Evolutionary conservation across 2,329 filamentous ascomycete genomes (phyloP).

Genomic region (Ciborinia camelliae): DNA sequence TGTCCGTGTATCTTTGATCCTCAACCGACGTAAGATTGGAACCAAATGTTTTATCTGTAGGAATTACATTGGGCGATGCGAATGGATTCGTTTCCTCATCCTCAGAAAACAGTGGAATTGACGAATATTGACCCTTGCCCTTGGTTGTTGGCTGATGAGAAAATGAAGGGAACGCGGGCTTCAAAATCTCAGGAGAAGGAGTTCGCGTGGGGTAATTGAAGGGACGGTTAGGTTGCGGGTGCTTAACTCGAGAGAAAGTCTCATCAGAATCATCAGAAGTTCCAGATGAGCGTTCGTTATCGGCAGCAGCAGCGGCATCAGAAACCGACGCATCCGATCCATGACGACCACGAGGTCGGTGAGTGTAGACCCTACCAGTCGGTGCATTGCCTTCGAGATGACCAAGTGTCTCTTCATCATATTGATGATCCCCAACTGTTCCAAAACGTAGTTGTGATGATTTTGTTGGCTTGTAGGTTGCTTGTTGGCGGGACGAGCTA

Average conservation of each 20-base stretch:
- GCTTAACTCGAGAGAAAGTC: conserved; percentile 28
- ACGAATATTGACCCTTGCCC: conserved; percentile 28
- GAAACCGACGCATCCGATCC: conserved; percentile 29
- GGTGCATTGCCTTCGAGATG: conserved; percentile 29
- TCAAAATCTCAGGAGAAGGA: conserved; percentile 16
- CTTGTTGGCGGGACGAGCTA: conserved; percentile 20
- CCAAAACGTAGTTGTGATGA: conserved; percentile 38
- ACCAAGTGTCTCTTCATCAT: conserved; percentile 31
- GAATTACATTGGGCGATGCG: conserved; percentile 20
- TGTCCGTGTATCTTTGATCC: conserved; percentile 7
- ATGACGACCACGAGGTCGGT: conserved; percentile 23
- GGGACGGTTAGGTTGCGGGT: conserved; percentile 4
- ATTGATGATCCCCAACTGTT: conserved; percentile 30
- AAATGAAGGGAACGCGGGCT: background rate
- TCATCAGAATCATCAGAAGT: conserved; percentile 35
- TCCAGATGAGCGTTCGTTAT: conserved; percentile 35
- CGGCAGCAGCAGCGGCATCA: conserved; percentile 28
- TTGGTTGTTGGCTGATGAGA: conserved; percentile 10
- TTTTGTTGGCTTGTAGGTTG: conserved; percentile 37
- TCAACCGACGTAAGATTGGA: background rate
- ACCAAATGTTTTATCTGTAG: conserved; percentile 12
- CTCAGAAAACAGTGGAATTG: conserved; percentile 24
- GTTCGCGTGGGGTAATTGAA: conserved; percentile 18
- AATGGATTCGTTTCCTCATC: conserved; percentile 29
- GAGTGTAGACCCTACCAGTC: conserved; percentile 25